These are phyloP conservation scores for Xylaria bambusicola DNA, from an alignment of 495 filamentous ascomycete species.

Conservation along the genomic window DNA sequence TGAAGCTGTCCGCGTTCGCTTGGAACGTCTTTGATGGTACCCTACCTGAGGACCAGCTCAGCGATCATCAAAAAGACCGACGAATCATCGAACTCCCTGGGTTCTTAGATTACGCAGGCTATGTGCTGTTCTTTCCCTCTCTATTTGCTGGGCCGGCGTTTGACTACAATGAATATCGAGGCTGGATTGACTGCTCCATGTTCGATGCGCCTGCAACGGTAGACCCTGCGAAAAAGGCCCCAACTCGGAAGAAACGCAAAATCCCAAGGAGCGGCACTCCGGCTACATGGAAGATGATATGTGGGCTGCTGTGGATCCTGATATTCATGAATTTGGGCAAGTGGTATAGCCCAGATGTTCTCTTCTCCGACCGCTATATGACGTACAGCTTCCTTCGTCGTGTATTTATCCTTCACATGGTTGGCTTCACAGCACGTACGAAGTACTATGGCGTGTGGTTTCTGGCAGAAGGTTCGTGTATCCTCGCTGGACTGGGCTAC, in stretches of 20 bases:
- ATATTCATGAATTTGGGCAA: constrained; percentile 72
- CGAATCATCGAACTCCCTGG: constrained; percentile 71
- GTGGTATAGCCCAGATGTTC: constrained; percentile 61
- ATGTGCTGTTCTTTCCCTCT: constrained; percentile 92
- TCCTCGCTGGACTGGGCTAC: constrained; percentile 90
- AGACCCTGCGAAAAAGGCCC: constrained; percentile 77
- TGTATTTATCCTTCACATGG: constrained; percentile 76
- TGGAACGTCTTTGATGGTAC: constrained; percentile 96
- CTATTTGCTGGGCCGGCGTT: constrained; percentile 88
- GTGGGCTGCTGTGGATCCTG: constrained; percentile 77
- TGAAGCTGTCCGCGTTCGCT: constrained; percentile 97
- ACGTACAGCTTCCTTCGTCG: constrained; percentile 68
- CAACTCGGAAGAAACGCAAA: constrained; percentile 87
- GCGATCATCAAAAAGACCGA: constrained; percentile 82
- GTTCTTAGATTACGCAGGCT: constrained; percentile 80
- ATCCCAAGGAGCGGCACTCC: constrained; percentile 91
- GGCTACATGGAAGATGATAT: constrained; percentile 71
- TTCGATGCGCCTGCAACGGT: constrained; percentile 81
- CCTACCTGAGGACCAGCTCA: constrained; percentile 73
- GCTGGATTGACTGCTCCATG: constrained; percentile 92
- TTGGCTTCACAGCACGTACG: constrained; percentile 73
- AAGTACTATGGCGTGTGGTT: constrained; percentile 98
- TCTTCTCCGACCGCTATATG: constrained; percentile 64
- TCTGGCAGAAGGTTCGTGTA: constrained; percentile 91
- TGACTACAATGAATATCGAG: constrained; percentile 87